These are phyloP conservation scores for Tuctoria greenei DNA, from an alignment of 176 grass and related monocot species.

Conservation along the genomic window DNA sequence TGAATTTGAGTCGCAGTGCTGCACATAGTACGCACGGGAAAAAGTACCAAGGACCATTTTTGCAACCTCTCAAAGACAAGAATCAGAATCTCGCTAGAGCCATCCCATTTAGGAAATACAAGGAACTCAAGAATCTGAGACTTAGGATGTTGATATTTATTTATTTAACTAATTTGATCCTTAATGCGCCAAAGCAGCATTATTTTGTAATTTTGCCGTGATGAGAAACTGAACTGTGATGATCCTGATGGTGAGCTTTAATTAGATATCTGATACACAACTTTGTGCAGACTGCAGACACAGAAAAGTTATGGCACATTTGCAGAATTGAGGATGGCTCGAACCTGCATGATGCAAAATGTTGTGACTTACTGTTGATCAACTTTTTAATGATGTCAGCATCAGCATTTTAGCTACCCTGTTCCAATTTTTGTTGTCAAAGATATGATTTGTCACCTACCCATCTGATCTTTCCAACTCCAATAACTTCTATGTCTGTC, in stretches of 20 bases:
- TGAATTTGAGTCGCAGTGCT: neutral
- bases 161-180: conserved; percentile 23
- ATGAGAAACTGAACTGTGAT: neutral
- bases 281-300: neutral
- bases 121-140: conserved; percentile 26
- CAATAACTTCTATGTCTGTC: conserved; percentile 21
- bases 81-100: conserved; percentile 6
- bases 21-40: neutral
- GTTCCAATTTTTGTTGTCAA: neutral
- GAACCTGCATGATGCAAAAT: neutral
- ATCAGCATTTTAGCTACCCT: neutral
- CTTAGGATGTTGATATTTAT: conserved; percentile 7
- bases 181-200: neutral
- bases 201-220: conserved; percentile 13
- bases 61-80: neutral
- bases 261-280: conserved; percentile 1
- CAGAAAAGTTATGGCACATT: neutral
- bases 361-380: neutral
- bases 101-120: neutral
- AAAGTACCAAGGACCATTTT: neutral
- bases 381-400: neutral
- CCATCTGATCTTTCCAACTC: neutral
- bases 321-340: neutral
- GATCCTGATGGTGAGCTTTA: neutral
- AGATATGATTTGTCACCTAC: conserved; percentile 1